A percentile compares a stretch with the other conserved stretches of the same genome.
Evolutionary conservation across 2,329 filamentous ascomycete species (phyloP).

Genomic region (Pezicula neosporulosa): DNA sequence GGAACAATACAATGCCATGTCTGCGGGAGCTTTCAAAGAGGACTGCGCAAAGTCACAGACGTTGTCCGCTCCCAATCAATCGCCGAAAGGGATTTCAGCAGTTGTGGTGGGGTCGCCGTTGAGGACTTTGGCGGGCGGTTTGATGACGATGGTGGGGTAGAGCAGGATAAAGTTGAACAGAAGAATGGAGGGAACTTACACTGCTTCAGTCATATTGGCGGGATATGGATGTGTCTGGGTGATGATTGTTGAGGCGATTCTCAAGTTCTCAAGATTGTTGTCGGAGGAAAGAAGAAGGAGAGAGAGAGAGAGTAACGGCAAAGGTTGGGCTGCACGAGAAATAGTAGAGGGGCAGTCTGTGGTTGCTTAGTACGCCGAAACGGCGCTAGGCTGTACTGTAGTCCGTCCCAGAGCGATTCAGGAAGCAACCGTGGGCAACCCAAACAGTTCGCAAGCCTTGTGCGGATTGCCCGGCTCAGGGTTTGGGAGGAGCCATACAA

Average conservation of each 20-base stretch:
- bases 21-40: too few species aligned
- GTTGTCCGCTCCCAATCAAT: too few species aligned
- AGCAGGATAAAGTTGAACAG: conserved; percentile 24
- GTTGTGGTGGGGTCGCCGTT: conserved; percentile 11
- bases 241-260: not conserved
- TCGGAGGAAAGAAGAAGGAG: not conserved
- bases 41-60: too few species aligned
- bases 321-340: not conserved
- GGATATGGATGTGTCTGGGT: not conserved
- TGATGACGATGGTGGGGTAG: conserved; percentile 27
- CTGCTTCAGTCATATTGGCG: conserved; percentile 36
- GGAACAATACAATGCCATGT: too few species aligned
- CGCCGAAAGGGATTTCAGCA: not conserved
- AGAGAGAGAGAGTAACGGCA: not conserved
- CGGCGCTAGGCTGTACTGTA: not conserved
- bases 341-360: conserved; percentile 1
- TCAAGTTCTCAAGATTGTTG: not conserved
- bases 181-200: conserved; percentile 49
- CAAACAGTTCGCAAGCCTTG: not conserved
- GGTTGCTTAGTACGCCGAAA: conserved; percentile 2
- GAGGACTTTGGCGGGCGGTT: conserved; percentile 8
- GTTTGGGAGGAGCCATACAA: not conserved
- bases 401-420: not conserved
- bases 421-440: not conserved
- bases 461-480: not conserved